Evolutionary conservation across 805 yeast genomes (phyloP).

Genomic region (Wickerhamiella nectarea): DNA sequence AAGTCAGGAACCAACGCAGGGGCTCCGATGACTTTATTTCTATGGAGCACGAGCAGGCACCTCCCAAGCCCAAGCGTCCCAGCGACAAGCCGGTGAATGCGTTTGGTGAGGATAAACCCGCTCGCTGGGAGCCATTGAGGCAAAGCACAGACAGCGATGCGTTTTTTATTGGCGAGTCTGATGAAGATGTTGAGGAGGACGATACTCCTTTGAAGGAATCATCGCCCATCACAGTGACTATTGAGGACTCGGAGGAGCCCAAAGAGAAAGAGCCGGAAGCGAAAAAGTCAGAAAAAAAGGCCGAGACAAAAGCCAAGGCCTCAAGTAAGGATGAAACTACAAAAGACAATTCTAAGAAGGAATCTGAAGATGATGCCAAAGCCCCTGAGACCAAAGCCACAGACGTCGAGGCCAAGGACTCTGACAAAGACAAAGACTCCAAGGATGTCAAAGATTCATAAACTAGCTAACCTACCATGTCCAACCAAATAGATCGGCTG

Average conservation of each 20-base stretch:
- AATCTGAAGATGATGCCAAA: no score
- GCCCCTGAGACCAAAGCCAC: background rate
- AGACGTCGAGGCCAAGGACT: background rate
- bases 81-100: slow-evolving; percentile 15
- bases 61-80: slow-evolving; percentile 12
- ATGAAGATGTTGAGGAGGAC: slow-evolving; percentile 15
- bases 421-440: background rate
- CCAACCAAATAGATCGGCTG: background rate
- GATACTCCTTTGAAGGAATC: no score
- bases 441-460: background rate
- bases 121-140: slow-evolving; percentile 16
- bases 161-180: slow-evolving; percentile 23
- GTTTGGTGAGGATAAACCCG: slow-evolving; percentile 18
- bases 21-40: background rate
- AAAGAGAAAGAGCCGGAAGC: no score
- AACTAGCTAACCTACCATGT: background rate
- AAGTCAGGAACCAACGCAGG: slow-evolving; percentile 2
- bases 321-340: background rate
- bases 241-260: slow-evolving; percentile 14
- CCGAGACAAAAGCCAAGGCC: slow-evolving; percentile 16
- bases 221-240: slow-evolving; percentile 3
- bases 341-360: no score
- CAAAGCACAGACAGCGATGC: slow-evolving; percentile 14
- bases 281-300: slow-evolving; percentile 13
- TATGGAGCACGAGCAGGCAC: slow-evolving; percentile 6